Conservation (phyloP, 2,329 filamentous ascomycete species). For the Zasmidium angulare region DNA sequence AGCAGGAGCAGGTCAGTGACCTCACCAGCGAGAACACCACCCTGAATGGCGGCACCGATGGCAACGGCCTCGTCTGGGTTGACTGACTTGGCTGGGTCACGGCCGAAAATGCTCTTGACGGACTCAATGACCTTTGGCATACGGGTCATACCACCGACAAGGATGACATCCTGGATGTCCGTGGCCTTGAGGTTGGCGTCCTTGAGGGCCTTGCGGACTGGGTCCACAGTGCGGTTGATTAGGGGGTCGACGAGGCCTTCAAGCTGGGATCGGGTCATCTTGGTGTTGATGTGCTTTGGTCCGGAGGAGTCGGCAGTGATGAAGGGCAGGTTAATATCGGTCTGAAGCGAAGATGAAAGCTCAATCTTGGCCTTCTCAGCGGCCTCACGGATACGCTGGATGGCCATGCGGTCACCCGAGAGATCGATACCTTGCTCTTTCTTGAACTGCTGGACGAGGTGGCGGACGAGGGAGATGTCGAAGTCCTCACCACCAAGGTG, state of each 20-base stretch:
- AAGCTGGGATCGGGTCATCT: constrained; percentile 88
- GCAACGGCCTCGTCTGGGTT: constrained; percentile 98
- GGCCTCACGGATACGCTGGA: constrained; percentile 97
- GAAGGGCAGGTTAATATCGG: constrained; percentile 97
- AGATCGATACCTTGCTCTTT: constrained; percentile 90
- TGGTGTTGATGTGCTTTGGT: constrained; percentile 97
- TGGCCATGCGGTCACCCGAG: constrained; percentile 91
- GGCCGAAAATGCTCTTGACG: constrained; percentile 94
- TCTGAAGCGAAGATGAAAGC: constrained; percentile 90
- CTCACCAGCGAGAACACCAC: constrained; percentile 93
- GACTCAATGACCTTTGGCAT: constrained; percentile 98
- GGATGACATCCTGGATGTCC: constrained; percentile 96
- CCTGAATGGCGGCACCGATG: constrained; percentile 95
- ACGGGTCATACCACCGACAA: constrained; percentile 98
- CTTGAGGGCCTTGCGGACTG: constrained; percentile 95
- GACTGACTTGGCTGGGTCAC: constrained; percentile 95
- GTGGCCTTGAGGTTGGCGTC: constrained; percentile 87
- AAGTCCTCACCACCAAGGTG: constrained; percentile 98
- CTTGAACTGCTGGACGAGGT: constrained; percentile 95
- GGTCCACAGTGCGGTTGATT: constrained; percentile 81
- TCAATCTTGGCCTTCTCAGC: constrained; percentile 99
- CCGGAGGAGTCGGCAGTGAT: constrained; percentile 94
- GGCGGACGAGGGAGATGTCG: constrained; percentile 89
- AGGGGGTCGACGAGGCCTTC: constrained; percentile 90
- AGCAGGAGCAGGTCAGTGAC: constrained; percentile 94